Evolutionary conservation across 176 grass and related monocot species (phyloP), one percentile per base, ranked within the genome.

Genomic region (Zoysia pacifica): DNA sequence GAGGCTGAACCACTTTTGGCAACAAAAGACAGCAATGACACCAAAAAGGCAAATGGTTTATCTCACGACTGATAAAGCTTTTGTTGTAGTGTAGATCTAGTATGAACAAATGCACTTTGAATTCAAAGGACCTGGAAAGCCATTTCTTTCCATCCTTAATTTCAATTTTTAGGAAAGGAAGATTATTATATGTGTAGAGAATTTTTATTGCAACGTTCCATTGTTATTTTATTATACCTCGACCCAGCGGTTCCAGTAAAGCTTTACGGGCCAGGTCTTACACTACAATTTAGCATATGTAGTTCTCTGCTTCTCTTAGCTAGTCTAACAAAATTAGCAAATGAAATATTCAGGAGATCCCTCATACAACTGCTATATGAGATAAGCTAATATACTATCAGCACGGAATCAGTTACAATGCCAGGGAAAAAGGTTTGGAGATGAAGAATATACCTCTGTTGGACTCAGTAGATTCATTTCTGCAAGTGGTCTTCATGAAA

Each of bases 21-120:
- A 79, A 86, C 66, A 46, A 97, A 93, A 82, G 88, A 97, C 74
- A 81, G 60, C 81, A 89, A 19, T 5, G 91, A 97, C 28, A 85
- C 53, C 63, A 93, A 93, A 82, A 97, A 93, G 65, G 90, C 88
- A 82, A 93, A 97, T 85, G 88, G 93, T 79, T 67, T 91, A 87
- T 82, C 85, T 80, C 75, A 81, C 28, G 82, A 84, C 79, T 90
- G 91, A 83, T 74, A 87, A 91, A 84, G 58, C 69, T 61, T 85
- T 84, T 50, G 61, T 79, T 84, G 86, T 97, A 87, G 67, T n/a
- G 72, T 88, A 86, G 84, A 44, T 60, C 70, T 88, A 86, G 87
- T 76, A 82, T 76, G 79, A 69, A 84, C 40, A 48, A 48, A 13
- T 85, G 43, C 83, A 60, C 45, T 67, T 85, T 28, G 16, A 85